These are phyloP conservation scores for Coniella vitis DNA, from an alignment of 2,329 filamentous ascomycete species.

Conservation along the genomic window DNA sequence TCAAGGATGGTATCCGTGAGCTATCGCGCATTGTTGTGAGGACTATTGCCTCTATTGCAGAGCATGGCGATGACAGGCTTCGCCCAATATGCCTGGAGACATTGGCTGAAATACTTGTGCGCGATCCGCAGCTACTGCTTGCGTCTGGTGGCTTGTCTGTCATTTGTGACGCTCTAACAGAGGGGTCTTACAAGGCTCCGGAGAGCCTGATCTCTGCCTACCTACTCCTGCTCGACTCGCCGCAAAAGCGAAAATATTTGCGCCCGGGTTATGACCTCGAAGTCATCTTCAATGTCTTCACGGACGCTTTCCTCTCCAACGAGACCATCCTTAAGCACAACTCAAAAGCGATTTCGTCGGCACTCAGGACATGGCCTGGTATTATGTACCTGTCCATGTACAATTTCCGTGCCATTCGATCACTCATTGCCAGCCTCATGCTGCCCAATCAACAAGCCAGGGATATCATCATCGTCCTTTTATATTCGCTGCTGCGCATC, in stretches of 20 bases:
- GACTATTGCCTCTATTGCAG: slow-evolving; percentile 84
- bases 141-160: slow-evolving; percentile 78
- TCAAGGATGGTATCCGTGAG: slow-evolving; percentile 85
- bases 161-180: slow-evolving; percentile 84
- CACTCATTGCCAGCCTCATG: slow-evolving; percentile 61
- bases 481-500: slow-evolving; percentile 76
- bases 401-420: slow-evolving; percentile 75
- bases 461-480: slow-evolving; percentile 79
- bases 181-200: slow-evolving; percentile 86
- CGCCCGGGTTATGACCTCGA: slow-evolving; percentile 85
- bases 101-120: slow-evolving; percentile 81
- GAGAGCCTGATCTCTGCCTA: slow-evolving; percentile 86
- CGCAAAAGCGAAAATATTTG: slow-evolving; percentile 73
- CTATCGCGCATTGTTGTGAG: slow-evolving; percentile 81
- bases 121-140: slow-evolving; percentile 74
- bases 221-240: slow-evolving; percentile 80
- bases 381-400: slow-evolving; percentile 84
- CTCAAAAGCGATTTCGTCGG: slow-evolving; percentile 82
- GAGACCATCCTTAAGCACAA: slow-evolving; percentile 70
- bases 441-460: slow-evolving; percentile 49
- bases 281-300: slow-evolving; percentile 85
- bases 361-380: slow-evolving; percentile 90
- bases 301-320: slow-evolving; percentile 63
- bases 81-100: slow-evolving; percentile 90
- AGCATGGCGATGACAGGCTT: slow-evolving; percentile 77